A percentile compares a stretch with the other conserved stretches of the same genome.
Evolutionary conservation across 805 yeast genomes (phyloP).

Genomic region (Saccharomycopsis malanga): DNA sequence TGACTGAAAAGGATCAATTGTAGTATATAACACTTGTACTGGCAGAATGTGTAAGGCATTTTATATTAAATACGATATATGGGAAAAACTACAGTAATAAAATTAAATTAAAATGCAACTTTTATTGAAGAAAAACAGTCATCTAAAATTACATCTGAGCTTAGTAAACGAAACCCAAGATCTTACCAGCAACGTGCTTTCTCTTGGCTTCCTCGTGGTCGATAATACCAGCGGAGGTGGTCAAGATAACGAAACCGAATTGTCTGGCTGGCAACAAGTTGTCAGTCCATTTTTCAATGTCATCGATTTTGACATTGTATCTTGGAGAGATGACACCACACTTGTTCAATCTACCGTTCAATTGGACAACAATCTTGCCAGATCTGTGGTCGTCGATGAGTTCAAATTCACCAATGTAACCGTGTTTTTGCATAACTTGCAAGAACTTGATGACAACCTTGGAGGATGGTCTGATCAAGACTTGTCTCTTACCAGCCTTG

Average conservation of each 20-base stretch:
- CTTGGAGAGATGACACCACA: slow-evolving; percentile 99
- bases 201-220: slow-evolving; percentile 99
- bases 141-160: too few species aligned
- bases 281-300: slow-evolving; percentile 97
- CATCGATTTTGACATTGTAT: slow-evolving; percentile 92
- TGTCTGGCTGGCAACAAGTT: slow-evolving; percentile 99
- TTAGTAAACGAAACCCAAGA: slow-evolving; percentile 95
- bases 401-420: slow-evolving; percentile 98
- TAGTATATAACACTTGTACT: too few species aligned
- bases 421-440: slow-evolving; percentile 96
- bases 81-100: too few species aligned
- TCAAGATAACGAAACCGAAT: slow-evolving; percentile 94
- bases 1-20: too few species aligned
- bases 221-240: slow-evolving; percentile 99
- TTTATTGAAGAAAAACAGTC: too few species aligned
- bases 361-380: slow-evolving; percentile 93
- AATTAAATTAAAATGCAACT: too few species aligned
- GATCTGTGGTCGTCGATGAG: slow-evolving; percentile 99
- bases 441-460: slow-evolving; percentile 96
- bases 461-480: slow-evolving; percentile 95
- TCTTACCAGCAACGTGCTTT: slow-evolving; percentile 99
- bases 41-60: too few species aligned
- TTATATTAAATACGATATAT: too few species aligned
- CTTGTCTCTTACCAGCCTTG: slow-evolving; percentile 99
- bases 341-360: slow-evolving; percentile 97